A percentile compares a stretch with the other conserved stretches of the same genome.
These are phyloP conservation scores for Deakozyma indianensis DNA, from an alignment of 805 yeast species.

Conservation along the genomic window DNA sequence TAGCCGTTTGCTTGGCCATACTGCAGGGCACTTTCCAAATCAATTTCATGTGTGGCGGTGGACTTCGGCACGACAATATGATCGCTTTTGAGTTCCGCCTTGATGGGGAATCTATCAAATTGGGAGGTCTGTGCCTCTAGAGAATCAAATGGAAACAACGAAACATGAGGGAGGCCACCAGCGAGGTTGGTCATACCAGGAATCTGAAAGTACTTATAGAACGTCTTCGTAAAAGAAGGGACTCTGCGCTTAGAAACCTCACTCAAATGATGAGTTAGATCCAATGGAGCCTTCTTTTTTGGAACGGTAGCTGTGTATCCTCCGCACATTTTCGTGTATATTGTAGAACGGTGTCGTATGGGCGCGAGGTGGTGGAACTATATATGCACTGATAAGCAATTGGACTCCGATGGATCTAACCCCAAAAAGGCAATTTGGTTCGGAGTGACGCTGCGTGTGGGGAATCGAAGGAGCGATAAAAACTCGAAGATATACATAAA, in stretches of 20 bases:
- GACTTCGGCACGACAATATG: conserved; percentile 34
- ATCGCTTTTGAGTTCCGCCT: background rate
- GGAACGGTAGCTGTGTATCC: background rate
- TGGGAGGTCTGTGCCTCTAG: background rate
- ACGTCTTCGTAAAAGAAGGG: conserved; percentile 14
- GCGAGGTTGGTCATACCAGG: conserved; percentile 14
- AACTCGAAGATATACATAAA: no score
- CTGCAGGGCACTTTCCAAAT: conserved; percentile 65
- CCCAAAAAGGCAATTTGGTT: no score
- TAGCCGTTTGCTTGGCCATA: conserved; percentile 82
- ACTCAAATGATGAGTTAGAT: conserved; percentile 13
- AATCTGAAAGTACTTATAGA: conserved; percentile 13
- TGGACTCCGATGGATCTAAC: no score
- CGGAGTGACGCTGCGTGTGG: no score
- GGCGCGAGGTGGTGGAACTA: no score
- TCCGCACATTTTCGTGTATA: background rate
- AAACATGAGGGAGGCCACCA: conserved; percentile 15
- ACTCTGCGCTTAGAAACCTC: conserved; percentile 11
- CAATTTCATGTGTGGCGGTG: background rate
- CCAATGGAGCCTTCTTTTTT: conserved; percentile 6
- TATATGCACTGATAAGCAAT: no score
- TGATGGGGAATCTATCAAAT: background rate
- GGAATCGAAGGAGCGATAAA: no score
- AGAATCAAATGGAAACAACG: conserved; percentile 13
- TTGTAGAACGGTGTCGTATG: no score